Evolutionary conservation across 2,329 filamentous ascomycete species (phyloP).

Genomic region (Scedosporium dehoogii): DNA sequence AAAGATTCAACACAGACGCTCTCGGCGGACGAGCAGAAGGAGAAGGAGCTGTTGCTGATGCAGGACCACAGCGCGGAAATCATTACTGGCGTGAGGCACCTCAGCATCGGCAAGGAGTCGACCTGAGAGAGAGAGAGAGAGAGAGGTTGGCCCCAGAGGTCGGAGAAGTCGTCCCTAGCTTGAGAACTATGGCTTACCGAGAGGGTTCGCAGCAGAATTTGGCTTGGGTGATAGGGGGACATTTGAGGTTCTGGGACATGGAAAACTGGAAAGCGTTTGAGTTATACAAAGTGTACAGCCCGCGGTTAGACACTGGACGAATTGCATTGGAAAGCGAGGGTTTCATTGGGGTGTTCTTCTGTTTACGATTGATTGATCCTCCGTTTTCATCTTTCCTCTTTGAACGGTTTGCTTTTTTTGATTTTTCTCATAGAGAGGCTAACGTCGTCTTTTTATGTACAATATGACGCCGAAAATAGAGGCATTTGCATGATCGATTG

Average conservation of each 20-base stretch:
- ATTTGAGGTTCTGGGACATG: neutral
- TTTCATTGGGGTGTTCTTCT: neutral
- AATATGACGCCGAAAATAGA: neutral
- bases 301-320: neutral
- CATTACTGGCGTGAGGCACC: constrained; percentile 12
- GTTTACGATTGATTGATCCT: neutral
- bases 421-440: neutral
- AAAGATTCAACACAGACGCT: constrained; percentile 5
- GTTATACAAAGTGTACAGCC: neutral
- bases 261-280: neutral
- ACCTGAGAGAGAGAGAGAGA: neutral
- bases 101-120: constrained; percentile 8
- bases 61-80: constrained; percentile 10
- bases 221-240: neutral
- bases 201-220: neutral
- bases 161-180: neutral
- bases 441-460: neutral
- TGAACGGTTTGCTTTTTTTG: neutral
- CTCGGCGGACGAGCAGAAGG: neutral
- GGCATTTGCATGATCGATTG: too few species aligned
- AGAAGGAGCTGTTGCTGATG: constrained; percentile 1
- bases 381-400: neutral
- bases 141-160: neutral
- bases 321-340: constrained; percentile 5
- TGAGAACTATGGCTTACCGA: neutral